Evolutionary conservation across 352 stramenopile species (phyloP).

Genomic region (Globisporangium emineosum): DNA sequence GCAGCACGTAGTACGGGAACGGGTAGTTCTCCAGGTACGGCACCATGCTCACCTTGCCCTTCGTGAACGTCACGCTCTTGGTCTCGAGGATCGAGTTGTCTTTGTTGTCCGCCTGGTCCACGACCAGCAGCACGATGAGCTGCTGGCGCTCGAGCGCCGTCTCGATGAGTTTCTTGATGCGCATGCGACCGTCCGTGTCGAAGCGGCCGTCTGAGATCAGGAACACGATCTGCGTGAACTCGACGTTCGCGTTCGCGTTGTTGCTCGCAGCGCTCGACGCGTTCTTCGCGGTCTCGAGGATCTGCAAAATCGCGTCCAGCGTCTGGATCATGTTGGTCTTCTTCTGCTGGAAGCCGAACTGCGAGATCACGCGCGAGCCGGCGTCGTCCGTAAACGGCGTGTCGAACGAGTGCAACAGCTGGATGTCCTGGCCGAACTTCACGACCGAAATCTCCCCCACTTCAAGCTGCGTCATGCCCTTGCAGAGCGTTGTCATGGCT

Average conservation of each 20-base stretch:
- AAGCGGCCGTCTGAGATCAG: conserved; percentile 99
- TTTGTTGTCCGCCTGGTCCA: conserved; percentile 84
- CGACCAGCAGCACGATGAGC: conserved; percentile 97
- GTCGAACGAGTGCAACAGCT: conserved; percentile 96
- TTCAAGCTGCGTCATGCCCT: conserved; percentile 97
- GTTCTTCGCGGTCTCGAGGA: conserved; percentile 87
- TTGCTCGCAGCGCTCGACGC: conserved; percentile 38
- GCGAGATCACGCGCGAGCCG: conserved; percentile 90
- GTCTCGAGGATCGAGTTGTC: conserved; percentile 97
- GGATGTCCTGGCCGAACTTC: conserved; percentile 96
- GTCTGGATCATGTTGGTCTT: conserved; percentile 96
- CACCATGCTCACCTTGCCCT: conserved; percentile 95
- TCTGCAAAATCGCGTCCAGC: conserved; percentile 90
- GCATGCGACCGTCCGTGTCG: conserved; percentile 94
- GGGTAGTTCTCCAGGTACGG: conserved; percentile 99
- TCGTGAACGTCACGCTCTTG: conserved; percentile 96
- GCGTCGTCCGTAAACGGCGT: conserved; percentile 96
- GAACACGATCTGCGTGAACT: conserved; percentile 98
- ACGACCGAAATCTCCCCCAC: conserved; percentile 93
- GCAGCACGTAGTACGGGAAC: conserved; percentile 99
- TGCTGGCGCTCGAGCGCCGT: conserved; percentile 97
- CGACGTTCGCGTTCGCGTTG: conserved; percentile 44
- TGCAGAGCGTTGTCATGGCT: conserved; percentile 96
- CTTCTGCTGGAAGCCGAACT: conserved; percentile 97
- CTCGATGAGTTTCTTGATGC: conserved; percentile 94